Conservation (phyloP, 1,139 yeast genomes). For the Protomyces gravidus region DNA sequence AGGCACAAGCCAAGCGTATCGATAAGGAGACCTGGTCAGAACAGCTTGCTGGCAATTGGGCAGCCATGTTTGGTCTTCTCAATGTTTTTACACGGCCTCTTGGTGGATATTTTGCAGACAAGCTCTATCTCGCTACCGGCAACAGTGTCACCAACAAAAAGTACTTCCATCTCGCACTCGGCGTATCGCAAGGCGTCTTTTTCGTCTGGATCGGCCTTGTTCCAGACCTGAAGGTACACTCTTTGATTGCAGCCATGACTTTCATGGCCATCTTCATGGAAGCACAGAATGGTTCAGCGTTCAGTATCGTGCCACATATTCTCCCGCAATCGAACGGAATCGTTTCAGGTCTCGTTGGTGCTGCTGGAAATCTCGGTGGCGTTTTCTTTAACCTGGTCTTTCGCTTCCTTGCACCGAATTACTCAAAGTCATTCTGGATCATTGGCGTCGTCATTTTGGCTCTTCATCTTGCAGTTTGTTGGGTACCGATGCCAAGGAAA, state of each 20-base stretch:
- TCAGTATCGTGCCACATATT: slow-evolving; percentile 41
- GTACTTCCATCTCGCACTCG: slow-evolving; percentile 40
- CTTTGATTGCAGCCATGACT: slow-evolving; percentile 39
- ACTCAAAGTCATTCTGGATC: slow-evolving; percentile 14
- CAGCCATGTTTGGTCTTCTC: slow-evolving; percentile 42
- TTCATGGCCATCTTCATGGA: slow-evolving; percentile 41
- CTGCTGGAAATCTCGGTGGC: slow-evolving; percentile 42
- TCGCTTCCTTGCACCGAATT: slow-evolving; percentile 35
- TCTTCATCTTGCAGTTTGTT: slow-evolving; percentile 14
- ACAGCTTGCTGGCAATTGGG: slow-evolving; percentile 41
- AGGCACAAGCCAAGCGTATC: slow-evolving; percentile 32
- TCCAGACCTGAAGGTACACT: slow-evolving; percentile 36
- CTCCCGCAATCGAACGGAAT: slow-evolving; percentile 41
- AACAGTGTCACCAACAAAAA: slow-evolving; percentile 39
- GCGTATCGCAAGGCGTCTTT: slow-evolving; percentile 41
- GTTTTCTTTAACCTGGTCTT: slow-evolving; percentile 41
- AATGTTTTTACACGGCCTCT: slow-evolving; percentile 41
- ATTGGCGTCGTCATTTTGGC: slow-evolving; percentile 20
- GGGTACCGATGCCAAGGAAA: slow-evolving; percentile 25
- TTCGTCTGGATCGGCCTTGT: slow-evolving; percentile 41
- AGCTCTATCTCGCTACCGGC: slow-evolving; percentile 36
- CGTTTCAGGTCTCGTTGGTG: slow-evolving; percentile 42
- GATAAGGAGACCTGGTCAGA: slow-evolving; percentile 36
- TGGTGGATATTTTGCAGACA: slow-evolving; percentile 40
- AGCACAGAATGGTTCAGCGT: slow-evolving; percentile 44